Evolutionary conservation across 306 rosid genomes (phyloP).

Genomic region (Cotoneaster glaucophyllus): DNA sequence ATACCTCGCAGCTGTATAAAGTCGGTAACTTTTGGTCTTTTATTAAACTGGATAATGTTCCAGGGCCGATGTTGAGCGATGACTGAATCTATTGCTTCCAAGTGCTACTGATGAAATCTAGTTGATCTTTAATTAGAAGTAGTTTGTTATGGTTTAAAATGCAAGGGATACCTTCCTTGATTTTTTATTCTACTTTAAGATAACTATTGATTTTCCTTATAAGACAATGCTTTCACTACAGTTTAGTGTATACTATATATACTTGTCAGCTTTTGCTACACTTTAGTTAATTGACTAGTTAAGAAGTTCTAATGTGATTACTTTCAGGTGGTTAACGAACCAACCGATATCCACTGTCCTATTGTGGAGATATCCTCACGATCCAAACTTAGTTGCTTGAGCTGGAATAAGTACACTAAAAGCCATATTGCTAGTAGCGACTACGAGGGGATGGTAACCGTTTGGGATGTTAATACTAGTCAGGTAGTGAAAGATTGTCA

Average conservation of each 20-base stretch:
- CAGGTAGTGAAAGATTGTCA: constrained; percentile 46
- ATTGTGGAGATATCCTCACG: constrained; percentile 85
- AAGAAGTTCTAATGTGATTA: neutral
- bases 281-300: neutral
- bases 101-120: neutral
- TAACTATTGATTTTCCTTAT: neutral
- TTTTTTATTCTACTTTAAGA: neutral
- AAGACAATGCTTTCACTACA: neutral
- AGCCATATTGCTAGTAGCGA: constrained; percentile 90
- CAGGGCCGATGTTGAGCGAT: neutral
- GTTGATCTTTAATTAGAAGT: neutral
- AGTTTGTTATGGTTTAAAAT: neutral
- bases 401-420: constrained; percentile 85
- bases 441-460: constrained; percentile 86
- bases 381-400: constrained; percentile 85
- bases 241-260: neutral
- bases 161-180: neutral
- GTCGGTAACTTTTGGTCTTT: neutral
- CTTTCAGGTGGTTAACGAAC: constrained; percentile 74
- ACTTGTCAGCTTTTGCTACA: neutral
- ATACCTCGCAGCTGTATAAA: neutral
- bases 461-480: constrained; percentile 88
- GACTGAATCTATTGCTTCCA: neutral
- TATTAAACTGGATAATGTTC: neutral
- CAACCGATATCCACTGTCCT: constrained; percentile 69